These are phyloP conservation scores for Fraxinus excelsior DNA, from an alignment of 257 asterid species.

Conservation along the genomic window DNA sequence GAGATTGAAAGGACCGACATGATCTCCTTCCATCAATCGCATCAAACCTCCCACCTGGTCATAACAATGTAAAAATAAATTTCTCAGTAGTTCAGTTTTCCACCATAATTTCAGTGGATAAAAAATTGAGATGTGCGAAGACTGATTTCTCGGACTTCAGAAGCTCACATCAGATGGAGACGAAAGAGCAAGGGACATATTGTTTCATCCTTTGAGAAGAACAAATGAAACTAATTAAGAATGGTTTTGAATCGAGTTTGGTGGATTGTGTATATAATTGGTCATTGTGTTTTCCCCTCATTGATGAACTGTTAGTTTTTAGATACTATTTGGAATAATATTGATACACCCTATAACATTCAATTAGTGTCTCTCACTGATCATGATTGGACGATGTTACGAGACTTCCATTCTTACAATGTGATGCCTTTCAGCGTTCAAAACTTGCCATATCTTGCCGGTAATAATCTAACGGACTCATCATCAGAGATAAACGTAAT, in stretches of 20 bases:
- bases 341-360: background rate
- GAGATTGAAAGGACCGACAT: slow-evolving; percentile 80
- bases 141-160: background rate
- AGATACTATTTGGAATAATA: background rate
- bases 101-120: background rate
- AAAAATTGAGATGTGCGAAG: background rate
- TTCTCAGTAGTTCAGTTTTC: background rate
- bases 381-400: background rate
- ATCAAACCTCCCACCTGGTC: slow-evolving; percentile 78
- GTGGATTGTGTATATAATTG: no score
- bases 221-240: background rate
- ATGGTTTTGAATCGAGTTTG: background rate
- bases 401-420: background rate
- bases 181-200: background rate
- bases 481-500: background rate
- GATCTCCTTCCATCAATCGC: slow-evolving; percentile 84
- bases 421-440: background rate
- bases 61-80: background rate
- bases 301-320: no score
- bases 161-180: background rate
- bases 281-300: no score
- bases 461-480: no score
- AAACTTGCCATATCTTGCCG: background rate
- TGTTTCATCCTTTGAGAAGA: background rate
- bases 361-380: background rate